Evolutionary conservation across 257 asterid genomes (phyloP), one percentile per base, ranked within the genome.

Genomic region (Solanum raphanifolium): DNA sequence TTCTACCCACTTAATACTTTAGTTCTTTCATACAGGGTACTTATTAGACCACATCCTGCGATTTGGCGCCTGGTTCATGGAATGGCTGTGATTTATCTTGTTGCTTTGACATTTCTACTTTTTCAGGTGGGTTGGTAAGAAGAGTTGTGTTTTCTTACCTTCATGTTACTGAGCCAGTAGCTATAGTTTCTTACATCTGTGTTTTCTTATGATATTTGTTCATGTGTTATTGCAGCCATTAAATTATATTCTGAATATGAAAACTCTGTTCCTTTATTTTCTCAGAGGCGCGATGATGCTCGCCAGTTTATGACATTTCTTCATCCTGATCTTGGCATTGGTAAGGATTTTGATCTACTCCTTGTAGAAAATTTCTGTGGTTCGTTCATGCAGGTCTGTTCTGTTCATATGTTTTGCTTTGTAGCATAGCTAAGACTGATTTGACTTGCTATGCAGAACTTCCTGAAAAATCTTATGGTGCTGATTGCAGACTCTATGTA

Each of bases 51-150:
- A 32, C 99, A 97, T 92, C 99, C 99, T 89, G 96, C 99, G 88
- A 93, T 96, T 87, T 97, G 99, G 98, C 98, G 99, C 88, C 92
- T 97, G 81, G 99, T 97, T 89, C 99, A 96, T 93, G 99, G 99
- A 89, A 91, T 95, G 97, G 98, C 99, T 82, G 98, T 97, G 85
- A 92, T 96, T 88, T 97, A 97, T 90, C 99, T 97, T 62, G 97
- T 97, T 79, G 94, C 97, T 3, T 91, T 96, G 89, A 94, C 99
- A 39, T 97, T 97, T 94, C 91, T 97, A 87, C 98, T 97, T 88
- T 97, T 97, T 87, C 99, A 97, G 99, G 99, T 97, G 78, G 83
- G 93, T 87, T 74, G 62, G 60, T 78, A 84, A 32, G 39, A 55
- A 66, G 39, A 34, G 13, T 20, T 76, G 75, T 58, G 66, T 78